Base-by-base conservation (phyloP, 2,329 filamentous ascomycete species). In the Nothophoma quercina region DNA sequence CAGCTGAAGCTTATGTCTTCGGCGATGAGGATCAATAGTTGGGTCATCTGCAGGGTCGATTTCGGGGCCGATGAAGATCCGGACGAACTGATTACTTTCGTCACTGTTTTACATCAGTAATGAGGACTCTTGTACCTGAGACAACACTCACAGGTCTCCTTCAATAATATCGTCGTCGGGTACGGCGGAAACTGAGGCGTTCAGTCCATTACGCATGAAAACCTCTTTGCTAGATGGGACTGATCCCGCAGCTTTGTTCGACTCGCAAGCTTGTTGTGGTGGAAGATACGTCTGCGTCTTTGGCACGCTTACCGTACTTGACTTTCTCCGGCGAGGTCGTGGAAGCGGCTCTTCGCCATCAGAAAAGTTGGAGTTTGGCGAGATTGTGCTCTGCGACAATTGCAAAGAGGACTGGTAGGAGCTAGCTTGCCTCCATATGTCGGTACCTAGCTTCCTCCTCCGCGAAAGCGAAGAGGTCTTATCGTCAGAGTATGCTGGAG, bases 81-180 rank as follows among this genome's bases (percentile, higher is more conserved):
- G 48, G 0, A 71, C 64, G 22, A 63, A 67, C 1, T 63, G 51
- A 9, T 45, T 56, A 29, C 60, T 66, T 16, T 57, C 33, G 0
- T 44, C 45, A 1, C 65, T 69, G 6, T 1, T 2, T 10, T 35
- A 15, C 32, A 28, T 36, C 5, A 25, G n/a, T n/a, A 1, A 18
- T 19, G 3, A n/a, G n/a, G n/a, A 18, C 2, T 12, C 10, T 7
- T 4, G 12, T 18, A 13, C 21, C 4, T 9, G 3, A 6, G 19
- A 55, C 5, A 26, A 28, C 4, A 42, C 66, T 36, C 41, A 65
- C 66, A 68, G 12, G 2, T 64, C 56, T 4, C 49, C 58, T n/a
- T 67, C 60, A 2, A 68, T 34, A 1, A 55, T 33, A 23, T 64
- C 62, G 3, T 25, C 21, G 22, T 62, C 21, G 4, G 43, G 25